Base-by-base conservation (phyloP, 768 basidiomycete genomes). In the Phanerochaete carnosa region DNA sequence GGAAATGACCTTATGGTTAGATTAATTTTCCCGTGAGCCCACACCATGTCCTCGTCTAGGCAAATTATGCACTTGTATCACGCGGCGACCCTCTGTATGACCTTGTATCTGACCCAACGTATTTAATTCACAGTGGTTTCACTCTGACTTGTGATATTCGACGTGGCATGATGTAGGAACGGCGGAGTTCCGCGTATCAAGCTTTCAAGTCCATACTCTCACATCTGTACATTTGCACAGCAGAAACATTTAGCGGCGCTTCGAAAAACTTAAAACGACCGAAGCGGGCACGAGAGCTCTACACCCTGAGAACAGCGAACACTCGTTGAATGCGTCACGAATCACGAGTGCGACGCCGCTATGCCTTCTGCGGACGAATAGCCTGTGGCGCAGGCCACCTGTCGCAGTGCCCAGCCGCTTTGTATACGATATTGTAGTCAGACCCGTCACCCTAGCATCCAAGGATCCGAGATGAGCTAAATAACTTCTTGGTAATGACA, bases 381-480 rank as follows among this genome's bases (percentile, higher is more conserved):
- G 64, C 53, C 12, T 45, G n/a, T 1, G 26, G 45, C 11, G 16
- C 39, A 37, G 59, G 61, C 43, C 66, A 65, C 49, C 60, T 71
- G 7, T 71, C 72, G 23, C 69, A 26, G 49, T 68, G 64, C 4
- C 50, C 70, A 1, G 66, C 43, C 6, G 62, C 58, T 9, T 51
- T 57, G 52, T 58, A 32, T 22, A 68, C 26, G n/a, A 64, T 64
- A 5, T 0, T 58, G 50, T 69, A 66, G 1, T 65, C 57, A 1
- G 60, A 64, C 2, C 71, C 74, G 16, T 75, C 65, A 12, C 71
- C 74, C 73, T 74, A 30, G 66, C 25, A 52, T 45, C 47, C 47
- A 16, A 32, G 5, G 54, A 43, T 53, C 5, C 23, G 2, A n/a
- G 52, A 37, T 25, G 25, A 39, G 23, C 26, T 28, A 13, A 9